A percentile compares a stretch with the other conserved stretches of the same genome.
These are phyloP conservation scores for Aleurites moluccanus DNA, from an alignment of 441 rosid genomes.

Conservation along the genomic window DNA sequence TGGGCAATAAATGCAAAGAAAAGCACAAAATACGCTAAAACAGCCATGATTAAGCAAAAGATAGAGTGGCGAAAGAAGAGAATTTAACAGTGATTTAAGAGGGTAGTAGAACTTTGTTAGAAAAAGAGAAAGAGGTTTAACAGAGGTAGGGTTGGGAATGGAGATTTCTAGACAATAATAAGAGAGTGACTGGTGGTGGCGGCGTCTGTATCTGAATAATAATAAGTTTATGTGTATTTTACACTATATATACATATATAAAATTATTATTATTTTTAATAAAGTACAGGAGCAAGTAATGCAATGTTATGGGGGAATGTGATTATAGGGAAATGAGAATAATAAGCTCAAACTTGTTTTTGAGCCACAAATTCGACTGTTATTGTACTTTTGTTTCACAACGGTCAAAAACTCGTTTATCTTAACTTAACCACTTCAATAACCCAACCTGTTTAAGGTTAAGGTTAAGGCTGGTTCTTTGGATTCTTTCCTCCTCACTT, in stretches of 20 bases:
- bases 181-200: conserved; percentile 14
- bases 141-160: conserved; percentile 14
- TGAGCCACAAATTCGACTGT: background rate
- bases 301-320: background rate
- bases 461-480: background rate
- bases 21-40: conserved; percentile 43
- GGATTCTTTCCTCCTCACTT: background rate
- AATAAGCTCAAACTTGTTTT: background rate
- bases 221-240: background rate
- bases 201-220: conserved; percentile 15
- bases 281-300: background rate
- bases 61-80: conserved; percentile 11
- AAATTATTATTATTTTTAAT: too few relatives aligned
- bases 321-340: conserved; percentile 25
- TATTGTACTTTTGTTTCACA: conserved; percentile 13
- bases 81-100: conserved; percentile 8
- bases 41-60: conserved; percentile 46
- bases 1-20: conserved; percentile 54
- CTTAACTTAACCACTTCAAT: background rate
- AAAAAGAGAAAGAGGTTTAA: conserved; percentile 13
- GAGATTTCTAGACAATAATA: conserved; percentile 27
- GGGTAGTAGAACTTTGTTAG: background rate
- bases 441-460: background rate
- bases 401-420: conserved; percentile 40
- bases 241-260: background rate